Percentiles rank a stretch among this genome's conserved stretches.
Evolutionary conservation across 306 rosid species (phyloP).

Genomic region (Luffa aegyptiaca): DNA sequence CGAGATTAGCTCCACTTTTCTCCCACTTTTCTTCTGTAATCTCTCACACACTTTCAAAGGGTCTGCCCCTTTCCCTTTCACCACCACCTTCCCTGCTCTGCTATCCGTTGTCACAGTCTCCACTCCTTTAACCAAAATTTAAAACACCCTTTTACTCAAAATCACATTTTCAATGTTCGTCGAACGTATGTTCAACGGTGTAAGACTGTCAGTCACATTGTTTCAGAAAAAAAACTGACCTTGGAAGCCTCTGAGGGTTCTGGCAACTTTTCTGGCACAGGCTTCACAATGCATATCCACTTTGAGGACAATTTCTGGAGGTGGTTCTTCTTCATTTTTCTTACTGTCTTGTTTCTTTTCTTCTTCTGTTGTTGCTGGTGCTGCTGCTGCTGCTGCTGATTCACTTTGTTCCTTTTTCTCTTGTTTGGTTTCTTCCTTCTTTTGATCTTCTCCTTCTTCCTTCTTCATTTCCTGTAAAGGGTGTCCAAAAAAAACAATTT

Average conservation of each 20-base stretch:
- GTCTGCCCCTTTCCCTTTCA: constrained; percentile 18
- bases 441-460: constrained; percentile 22
- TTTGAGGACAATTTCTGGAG: constrained; percentile 67
- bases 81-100: constrained; percentile 18
- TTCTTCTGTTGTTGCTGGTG: not conserved
- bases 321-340: constrained; percentile 36
- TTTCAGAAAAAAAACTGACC: constrained; percentile 23
- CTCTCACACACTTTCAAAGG: constrained; percentile 11
- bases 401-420: not conserved
- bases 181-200: not conserved
- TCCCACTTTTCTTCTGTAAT: constrained; percentile 19
- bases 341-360: constrained; percentile 20
- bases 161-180: too few relatives aligned
- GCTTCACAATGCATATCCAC: constrained; percentile 99
- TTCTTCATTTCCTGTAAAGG: constrained; percentile 25
- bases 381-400: not conserved
- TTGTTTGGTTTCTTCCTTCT: constrained; percentile 13
- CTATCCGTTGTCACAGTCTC: constrained; percentile 11
- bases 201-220: not conserved
- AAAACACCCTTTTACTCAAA: not conserved
- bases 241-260: constrained; percentile 82
- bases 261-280: constrained; percentile 81
- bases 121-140: constrained; percentile 5
- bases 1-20: constrained; percentile 16
- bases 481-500: not conserved